Evolutionary conservation across 768 basidiomycete species (phyloP).

Genomic region (Neoboletus subvelutipes): DNA sequence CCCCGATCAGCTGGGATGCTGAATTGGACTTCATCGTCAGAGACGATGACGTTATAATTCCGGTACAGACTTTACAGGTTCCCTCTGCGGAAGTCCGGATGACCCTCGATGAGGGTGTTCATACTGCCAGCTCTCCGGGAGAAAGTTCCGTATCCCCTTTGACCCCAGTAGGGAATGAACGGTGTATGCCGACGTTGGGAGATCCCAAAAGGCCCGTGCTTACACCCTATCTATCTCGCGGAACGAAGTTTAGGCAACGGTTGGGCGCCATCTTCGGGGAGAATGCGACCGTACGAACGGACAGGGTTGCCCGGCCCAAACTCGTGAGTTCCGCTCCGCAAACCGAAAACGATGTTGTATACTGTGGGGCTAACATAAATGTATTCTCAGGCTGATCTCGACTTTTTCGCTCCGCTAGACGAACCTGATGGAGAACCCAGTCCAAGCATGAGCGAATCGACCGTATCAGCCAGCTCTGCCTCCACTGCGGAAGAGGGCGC

Average conservation of each 20-base stretch:
- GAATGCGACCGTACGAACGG: constrained; percentile 21
- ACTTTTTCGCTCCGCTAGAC: constrained; percentile 7
- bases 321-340: constrained; percentile 11
- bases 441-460: constrained; percentile 1
- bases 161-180: not conserved
- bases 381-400: constrained; percentile 13
- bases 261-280: constrained; percentile 21
- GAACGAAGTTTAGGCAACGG: constrained; percentile 20
- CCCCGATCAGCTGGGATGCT: constrained; percentile 20
- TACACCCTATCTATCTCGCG: constrained; percentile 19
- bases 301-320: constrained; percentile 21
- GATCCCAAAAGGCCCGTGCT: not conserved
- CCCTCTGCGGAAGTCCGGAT: not conserved
- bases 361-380: not conserved
- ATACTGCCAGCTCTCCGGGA: not conserved
- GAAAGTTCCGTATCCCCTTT: no score
- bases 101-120: not conserved
- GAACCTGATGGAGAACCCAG: constrained; percentile 8
- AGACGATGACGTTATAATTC: not conserved
- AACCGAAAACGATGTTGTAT: not conserved
- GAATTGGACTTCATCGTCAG: constrained; percentile 9
- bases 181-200: not conserved
- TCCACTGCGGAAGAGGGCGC: constrained; percentile 1
- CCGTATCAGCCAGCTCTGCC: not conserved
- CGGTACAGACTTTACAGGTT: not conserved